phyloP scores from a whole-genome alignment of 495 filamentous ascomycete genomes.

The Coniosporium apollinis region DNA sequence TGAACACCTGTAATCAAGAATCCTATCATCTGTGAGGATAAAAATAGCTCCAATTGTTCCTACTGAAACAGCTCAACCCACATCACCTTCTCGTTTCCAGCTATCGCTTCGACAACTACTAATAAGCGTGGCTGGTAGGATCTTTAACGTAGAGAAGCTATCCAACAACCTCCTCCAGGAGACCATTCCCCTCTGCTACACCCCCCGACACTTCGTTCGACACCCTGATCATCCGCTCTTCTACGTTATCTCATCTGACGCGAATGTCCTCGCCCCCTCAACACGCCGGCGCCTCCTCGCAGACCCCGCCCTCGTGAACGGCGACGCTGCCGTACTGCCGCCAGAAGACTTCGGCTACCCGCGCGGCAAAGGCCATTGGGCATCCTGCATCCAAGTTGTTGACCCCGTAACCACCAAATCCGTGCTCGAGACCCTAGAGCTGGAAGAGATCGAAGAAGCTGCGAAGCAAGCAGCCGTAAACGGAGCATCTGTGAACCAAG shows the following conservation, averaged over 20 bases:
- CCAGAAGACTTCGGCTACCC: slow-evolving; percentile 85
- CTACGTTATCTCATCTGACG: slow-evolving; percentile 87
- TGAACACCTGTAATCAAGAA: too few species aligned
- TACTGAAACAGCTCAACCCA: slow-evolving; percentile 41
- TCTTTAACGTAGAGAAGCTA: slow-evolving; percentile 78
- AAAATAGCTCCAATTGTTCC: slow-evolving; percentile 77
- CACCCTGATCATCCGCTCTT: slow-evolving; percentile 80
- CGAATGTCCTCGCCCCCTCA: slow-evolving; percentile 65
- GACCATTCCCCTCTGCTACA: slow-evolving; percentile 76
- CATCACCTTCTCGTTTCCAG: too few species aligned
- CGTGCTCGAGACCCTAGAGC: slow-evolving; percentile 57
- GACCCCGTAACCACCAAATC: slow-evolving; percentile 63
- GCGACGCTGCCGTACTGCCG: slow-evolving; percentile 49
- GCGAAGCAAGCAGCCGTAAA: too few species aligned
- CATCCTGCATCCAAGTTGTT: slow-evolving; percentile 79
- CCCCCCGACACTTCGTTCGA: slow-evolving; percentile 69
- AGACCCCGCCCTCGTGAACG: slow-evolving; percentile 35
- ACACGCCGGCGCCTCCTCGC: slow-evolving; percentile 52
- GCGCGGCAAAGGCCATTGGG: slow-evolving; percentile 70
- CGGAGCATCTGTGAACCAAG: too few species aligned
- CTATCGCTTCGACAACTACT: too few species aligned
- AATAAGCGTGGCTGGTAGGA: slow-evolving; percentile 38
- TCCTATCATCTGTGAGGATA: too few species aligned
- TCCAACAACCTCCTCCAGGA: slow-evolving; percentile 77
- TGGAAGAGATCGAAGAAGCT: too few species aligned